Base-by-base conservation (phyloP, 805 yeast genomes). In the Wickerhamomyces rabaulensis region DNA sequence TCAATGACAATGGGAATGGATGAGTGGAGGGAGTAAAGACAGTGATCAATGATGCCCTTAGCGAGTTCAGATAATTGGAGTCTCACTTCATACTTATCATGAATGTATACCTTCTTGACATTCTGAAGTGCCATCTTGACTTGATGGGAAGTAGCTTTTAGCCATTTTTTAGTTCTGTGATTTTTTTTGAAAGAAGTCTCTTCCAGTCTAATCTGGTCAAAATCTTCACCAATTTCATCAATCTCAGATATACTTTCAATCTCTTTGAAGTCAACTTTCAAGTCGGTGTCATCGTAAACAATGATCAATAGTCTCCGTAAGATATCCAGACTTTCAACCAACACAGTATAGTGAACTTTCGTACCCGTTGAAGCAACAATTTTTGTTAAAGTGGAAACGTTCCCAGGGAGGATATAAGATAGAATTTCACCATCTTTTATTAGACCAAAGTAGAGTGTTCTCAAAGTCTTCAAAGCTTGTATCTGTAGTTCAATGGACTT, bases 121-220 rank as follows among this genome's bases (percentile, higher is more conserved):
- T 51, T 54, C 6, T 36, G 27, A 6, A 82, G 48, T 0, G 83
- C 78, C 16, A 71, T 60, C 41, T 66, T 65, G 3, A 80, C 65
- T 54, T 82, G 87, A 16, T 61, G 54, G 5, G 75, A 62, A 0
- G 85, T 79, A 0, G 75, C 80, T 13, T 59, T 66, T n/a, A 80
- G 57, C 88, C 88, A 82, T 15, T 73, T 53, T 7, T 66, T 65
- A 5, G 77, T 71, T 55, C 86, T 65, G 50, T 70, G 74, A 4
- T 54, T 44, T 33, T 57, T 60, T n/a, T 42, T 48, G 37, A 57
- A 55, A 20, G 46, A 50, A 38, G 45, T 48, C 23, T 48, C 58
- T 29, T 47, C 55, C 37, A 47, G 39, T 7, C 50, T 44, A 6
- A 63, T 51, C 10, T 49, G 48, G 5, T 51, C 52, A 12, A 58